phyloP scores from a whole-genome alignment of 257 asterid species.

The Fraxinus quadrangulata region DNA sequence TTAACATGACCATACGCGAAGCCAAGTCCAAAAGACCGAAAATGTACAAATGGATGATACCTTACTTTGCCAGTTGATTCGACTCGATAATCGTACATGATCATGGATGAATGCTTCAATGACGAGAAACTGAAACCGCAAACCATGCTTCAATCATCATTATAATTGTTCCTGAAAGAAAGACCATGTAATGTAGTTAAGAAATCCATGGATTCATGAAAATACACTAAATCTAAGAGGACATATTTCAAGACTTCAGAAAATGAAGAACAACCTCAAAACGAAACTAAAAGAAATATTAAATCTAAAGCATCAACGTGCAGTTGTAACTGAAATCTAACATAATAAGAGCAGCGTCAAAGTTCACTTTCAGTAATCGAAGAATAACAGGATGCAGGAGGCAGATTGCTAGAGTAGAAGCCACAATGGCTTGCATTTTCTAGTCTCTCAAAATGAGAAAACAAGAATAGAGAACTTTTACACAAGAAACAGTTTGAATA shows the following conservation, averaged over 20 bases:
- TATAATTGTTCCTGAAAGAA: slow-evolving; percentile 28
- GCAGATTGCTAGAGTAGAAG: neutral
- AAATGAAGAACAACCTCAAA: neutral
- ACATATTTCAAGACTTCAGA: neutral
- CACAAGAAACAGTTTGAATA: neutral
- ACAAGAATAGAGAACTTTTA: neutral
- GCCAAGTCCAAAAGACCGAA: slow-evolving; percentile 14
- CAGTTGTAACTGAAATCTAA: neutral
- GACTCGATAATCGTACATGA: slow-evolving; percentile 12
- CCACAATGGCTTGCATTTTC: neutral
- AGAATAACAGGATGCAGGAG: neutral
- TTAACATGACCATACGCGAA: neutral
- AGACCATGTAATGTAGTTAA: neutral
- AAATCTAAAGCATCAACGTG: neutral
- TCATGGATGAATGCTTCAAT: slow-evolving; percentile 9
- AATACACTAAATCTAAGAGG: neutral
- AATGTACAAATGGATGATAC: slow-evolving; percentile 16
- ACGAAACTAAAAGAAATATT: neutral
- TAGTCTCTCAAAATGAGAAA: neutral
- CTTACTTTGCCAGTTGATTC: slow-evolving; percentile 24
- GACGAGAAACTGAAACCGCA: slow-evolving; percentile 27
- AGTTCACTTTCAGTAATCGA: neutral
- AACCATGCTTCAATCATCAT: slow-evolving; percentile 24
- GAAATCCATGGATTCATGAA: neutral
- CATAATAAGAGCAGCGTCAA: neutral